phyloP scores from a whole-genome alignment of 1,284 basidiomycete genomes.

The Takashimella tepidaria region DNA sequence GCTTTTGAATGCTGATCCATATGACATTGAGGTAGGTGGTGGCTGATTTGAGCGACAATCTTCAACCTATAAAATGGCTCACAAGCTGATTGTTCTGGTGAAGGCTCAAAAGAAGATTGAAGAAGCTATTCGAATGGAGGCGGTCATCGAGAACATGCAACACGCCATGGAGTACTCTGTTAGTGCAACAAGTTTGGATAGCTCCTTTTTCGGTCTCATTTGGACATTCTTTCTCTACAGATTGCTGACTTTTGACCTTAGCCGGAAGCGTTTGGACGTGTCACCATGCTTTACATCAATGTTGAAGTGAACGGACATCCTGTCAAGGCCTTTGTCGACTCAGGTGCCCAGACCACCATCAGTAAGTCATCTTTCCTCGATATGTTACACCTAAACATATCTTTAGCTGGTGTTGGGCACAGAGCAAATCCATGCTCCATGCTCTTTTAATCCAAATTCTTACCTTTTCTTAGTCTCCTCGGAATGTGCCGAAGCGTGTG shows the following conservation, averaged over 20 bases:
- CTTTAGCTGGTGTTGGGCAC: too few relatives aligned
- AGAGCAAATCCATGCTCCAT: background rate
- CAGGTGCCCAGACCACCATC: constrained; percentile 93
- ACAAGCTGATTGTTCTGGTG: background rate
- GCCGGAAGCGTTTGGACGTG: constrained; percentile 88
- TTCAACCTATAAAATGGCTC: too few relatives aligned
- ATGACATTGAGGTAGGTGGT: constrained; percentile 64
- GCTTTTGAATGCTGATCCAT: constrained; percentile 74
- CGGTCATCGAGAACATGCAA: constrained; percentile 83
- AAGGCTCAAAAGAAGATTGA: constrained; percentile 81
- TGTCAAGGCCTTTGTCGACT: constrained; percentile 96
- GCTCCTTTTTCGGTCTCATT: too few relatives aligned
- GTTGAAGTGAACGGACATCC: constrained; percentile 87
- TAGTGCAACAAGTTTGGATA: constrained; percentile 8
- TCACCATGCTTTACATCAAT: constrained; percentile 79
- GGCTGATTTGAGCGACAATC: background rate
- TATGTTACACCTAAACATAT: background rate
- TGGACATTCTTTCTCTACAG: too few relatives aligned
- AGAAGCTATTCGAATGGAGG: constrained; percentile 85
- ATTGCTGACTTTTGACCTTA: constrained; percentile 67
- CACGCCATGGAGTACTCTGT: constrained; percentile 81
- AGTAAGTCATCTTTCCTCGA: constrained; percentile 59
- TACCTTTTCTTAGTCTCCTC: constrained; percentile 69
- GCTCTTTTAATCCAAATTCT: too few relatives aligned
- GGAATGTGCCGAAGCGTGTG: constrained; percentile 86